A percentile compares a stretch with the other conserved stretches of the same genome.
Conservation (phyloP, 2,329 filamentous ascomycete genomes). For the Xylaria sp. region DNA sequence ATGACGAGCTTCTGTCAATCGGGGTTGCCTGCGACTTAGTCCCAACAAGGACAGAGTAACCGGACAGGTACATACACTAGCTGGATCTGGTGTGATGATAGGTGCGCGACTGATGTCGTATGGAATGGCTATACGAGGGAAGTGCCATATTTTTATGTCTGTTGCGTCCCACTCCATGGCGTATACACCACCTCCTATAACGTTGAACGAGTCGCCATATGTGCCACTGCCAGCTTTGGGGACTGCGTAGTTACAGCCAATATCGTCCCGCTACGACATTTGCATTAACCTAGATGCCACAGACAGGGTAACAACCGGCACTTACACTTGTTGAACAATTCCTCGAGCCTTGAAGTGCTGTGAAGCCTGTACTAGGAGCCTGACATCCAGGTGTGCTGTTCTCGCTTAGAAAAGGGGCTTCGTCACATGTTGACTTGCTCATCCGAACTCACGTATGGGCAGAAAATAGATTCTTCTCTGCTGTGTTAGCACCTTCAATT, state of each 20-base stretch:
- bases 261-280: constrained; percentile 55
- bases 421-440: not conserved
- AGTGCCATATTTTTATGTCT: constrained; percentile 81
- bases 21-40: not conserved
- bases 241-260: constrained; percentile 60
- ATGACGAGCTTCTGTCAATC: not conserved
- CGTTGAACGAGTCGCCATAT: constrained; percentile 75
- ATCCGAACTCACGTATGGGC: constrained; percentile 64
- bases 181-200: constrained; percentile 73
- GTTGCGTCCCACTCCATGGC: constrained; percentile 76
- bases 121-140: constrained; percentile 73
- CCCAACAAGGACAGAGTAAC: too few relatives aligned
- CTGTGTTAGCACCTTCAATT: constrained; percentile 75
- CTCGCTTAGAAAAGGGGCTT: constrained; percentile 3
- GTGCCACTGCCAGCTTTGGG: constrained; percentile 56
- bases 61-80: constrained; percentile 41
- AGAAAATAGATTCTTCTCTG: constrained; percentile 69
- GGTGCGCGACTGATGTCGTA: constrained; percentile 67
- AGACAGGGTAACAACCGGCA: not conserved
- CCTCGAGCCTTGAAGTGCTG: constrained; percentile 39
- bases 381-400: constrained; percentile 43
- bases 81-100: constrained; percentile 67
- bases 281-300: constrained; percentile 19
- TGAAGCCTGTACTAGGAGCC: constrained; percentile 42
- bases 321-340: constrained; percentile 48